These are phyloP conservation scores for Lichenothelia convexa DNA, from an alignment of 495 filamentous ascomycete genomes.

Conservation along the genomic window DNA sequence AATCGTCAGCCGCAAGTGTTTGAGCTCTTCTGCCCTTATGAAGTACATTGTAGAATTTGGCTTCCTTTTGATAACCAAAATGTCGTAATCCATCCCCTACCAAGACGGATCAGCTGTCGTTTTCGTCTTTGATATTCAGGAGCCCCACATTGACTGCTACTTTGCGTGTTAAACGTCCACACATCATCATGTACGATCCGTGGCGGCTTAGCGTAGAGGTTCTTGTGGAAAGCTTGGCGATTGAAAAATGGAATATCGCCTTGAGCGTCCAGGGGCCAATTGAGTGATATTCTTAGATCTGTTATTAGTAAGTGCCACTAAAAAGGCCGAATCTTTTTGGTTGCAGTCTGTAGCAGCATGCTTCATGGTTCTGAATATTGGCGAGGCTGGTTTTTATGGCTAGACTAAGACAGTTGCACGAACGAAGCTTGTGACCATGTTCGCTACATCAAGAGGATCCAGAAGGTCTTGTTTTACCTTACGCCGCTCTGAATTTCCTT, in stretches of 20 bases:
- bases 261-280: constrained; percentile 22
- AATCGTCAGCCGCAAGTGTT: too few relatives aligned
- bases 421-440: too few relatives aligned
- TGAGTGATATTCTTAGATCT: constrained; percentile 15
- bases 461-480: too few relatives aligned
- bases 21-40: too few relatives aligned
- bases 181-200: constrained; percentile 22
- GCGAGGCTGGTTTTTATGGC: background rate
- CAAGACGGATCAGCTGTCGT: background rate
- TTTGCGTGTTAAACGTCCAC: constrained; percentile 22
- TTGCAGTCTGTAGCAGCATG: too few relatives aligned
- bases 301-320: background rate
- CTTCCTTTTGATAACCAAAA: constrained; percentile 18
- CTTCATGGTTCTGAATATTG: constrained; percentile 1
- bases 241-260: constrained; percentile 19
- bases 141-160: constrained; percentile 15
- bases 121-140: background rate
- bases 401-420: background rate
- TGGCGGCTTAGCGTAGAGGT: constrained; percentile 18
- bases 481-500: constrained; percentile 18
- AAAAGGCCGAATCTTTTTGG: too few relatives aligned
- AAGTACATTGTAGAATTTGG: constrained; percentile 42
- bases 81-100: constrained; percentile 16
- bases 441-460: too few relatives aligned
- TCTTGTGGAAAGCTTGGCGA: constrained; percentile 20